Percentiles rank a stretch among this genome's conserved stretches.
Conservation (phyloP, 208 protist species). For the Wallacemonas sp. region DNA sequence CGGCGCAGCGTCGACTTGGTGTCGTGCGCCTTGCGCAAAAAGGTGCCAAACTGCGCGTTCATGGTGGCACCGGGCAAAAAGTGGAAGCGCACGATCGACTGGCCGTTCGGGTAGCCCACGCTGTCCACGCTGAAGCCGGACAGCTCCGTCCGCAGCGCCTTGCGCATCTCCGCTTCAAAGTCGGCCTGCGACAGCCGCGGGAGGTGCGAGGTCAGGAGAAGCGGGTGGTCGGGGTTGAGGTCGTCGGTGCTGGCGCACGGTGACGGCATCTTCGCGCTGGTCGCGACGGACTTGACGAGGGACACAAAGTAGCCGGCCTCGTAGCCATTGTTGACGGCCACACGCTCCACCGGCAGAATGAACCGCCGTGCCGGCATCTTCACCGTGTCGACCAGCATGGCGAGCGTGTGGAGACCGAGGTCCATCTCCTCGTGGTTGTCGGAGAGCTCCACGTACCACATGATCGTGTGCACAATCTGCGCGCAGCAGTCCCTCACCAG, state of each 20-base stretch:
- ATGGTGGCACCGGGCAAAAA: constrained; percentile 53
- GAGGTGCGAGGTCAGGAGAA: constrained; percentile 73
- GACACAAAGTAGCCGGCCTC: constrained; percentile 61
- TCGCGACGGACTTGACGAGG: constrained; percentile 59
- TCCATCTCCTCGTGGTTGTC: constrained; percentile 80
- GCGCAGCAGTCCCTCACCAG: constrained; percentile 86
- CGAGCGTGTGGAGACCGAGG: constrained; percentile 74
- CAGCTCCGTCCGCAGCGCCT: constrained; percentile 41
- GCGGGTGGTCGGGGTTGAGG: constrained; percentile 70
- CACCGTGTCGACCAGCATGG: constrained; percentile 71
- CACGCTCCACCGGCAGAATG: constrained; percentile 71
- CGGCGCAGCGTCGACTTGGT: constrained; percentile 80
- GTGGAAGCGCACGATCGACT: constrained; percentile 79
- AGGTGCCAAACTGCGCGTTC: constrained; percentile 65
- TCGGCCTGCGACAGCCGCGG: constrained; percentile 71
- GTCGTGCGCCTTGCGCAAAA: constrained; percentile 80
- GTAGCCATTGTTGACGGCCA: constrained; percentile 72
- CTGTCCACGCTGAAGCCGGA: constrained; percentile 65
- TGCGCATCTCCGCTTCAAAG: constrained; percentile 82
- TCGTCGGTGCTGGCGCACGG: constrained; percentile 35
- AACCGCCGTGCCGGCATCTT: constrained; percentile 76
- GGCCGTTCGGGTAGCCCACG: constrained; percentile 58
- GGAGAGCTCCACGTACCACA: constrained; percentile 87
- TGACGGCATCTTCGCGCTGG: constrained; percentile 45
- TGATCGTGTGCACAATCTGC: constrained; percentile 85